Evolutionary conservation across 2,329 filamentous ascomycete species (phyloP), one percentile per base, ranked within the genome.

Genomic region (Boeremia lycopersici): DNA sequence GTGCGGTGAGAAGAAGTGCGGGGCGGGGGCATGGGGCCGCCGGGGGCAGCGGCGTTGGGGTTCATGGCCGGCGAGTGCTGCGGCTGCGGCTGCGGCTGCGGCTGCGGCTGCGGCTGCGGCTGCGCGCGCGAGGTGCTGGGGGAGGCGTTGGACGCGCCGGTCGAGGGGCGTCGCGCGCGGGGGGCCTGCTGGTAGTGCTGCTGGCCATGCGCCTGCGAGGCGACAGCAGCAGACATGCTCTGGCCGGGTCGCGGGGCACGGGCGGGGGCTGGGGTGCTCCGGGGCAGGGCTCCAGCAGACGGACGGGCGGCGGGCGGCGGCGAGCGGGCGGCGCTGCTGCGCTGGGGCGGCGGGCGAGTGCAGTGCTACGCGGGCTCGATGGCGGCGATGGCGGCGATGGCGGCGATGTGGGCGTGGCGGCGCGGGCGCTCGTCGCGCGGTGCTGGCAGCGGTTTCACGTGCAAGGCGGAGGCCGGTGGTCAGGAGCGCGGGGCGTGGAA

Each of bases 1-100:
- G 71, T 73, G 78, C 79, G 82, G 61, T 86, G 89, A 38, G 91
- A 95, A 12, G 92, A 96, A 7, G 90, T 93, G 69, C 92, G 86
- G 31, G 90, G 90, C 42, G 79, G 92, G 50, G 89, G 87, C 64
- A 90, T 82, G 23, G 90, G 88, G 48, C 89, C 86, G 28, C 75
- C 75, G 53, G 60, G 56, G 29, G 60, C 80, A 84, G 76, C 77
- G 84, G 77, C 80, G 79, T 68, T 81, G 80, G 73, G 58, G 67
- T 62, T 61, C 41, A 60, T 64, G 51, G 66, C 62, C 19, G 28
- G 73, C 65, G 35, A n/a, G n/a, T n/a, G 75, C 73, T 23, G 19
- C 19, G 19, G 59, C 71, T 61, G 56, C 72, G 71, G 59, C 19
- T 68, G 54, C 53, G 35, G 75, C 73, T 23, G 19, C 19, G 19